A percentile compares a stretch with the other conserved stretches of the same genome.
Evolutionary conservation across 2,329 filamentous ascomycete genomes (phyloP).

Genomic region (Alternaria triticimaculans): DNA sequence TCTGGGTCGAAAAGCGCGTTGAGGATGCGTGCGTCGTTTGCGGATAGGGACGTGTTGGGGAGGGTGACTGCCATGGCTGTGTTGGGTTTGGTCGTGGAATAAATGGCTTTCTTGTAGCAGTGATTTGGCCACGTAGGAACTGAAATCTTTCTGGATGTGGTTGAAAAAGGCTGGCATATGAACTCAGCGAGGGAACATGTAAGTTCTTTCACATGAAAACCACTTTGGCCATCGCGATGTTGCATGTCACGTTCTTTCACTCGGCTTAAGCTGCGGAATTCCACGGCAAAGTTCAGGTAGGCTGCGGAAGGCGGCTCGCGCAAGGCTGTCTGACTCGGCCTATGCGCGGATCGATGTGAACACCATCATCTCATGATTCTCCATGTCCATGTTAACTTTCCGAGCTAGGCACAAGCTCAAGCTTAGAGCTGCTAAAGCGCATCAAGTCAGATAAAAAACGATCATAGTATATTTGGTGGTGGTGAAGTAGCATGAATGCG

Average conservation of each 20-base stretch:
- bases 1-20: constrained; percentile 51
- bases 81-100: neutral
- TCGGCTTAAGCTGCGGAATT: constrained; percentile 26
- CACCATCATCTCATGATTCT: neutral
- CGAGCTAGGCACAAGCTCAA: neutral
- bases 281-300: constrained; percentile 14
- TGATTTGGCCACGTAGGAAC: neutral
- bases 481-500: neutral
- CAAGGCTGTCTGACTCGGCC: neutral
- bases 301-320: neutral
- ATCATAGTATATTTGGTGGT: no score
- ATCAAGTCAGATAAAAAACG: neutral
- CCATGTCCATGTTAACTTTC: neutral
- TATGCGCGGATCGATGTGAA: neutral
- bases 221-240: neutral
- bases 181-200: neutral
- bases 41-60: constrained; percentile 56
- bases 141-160: neutral
- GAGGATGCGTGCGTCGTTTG: constrained; percentile 48
- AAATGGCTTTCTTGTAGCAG: neutral
- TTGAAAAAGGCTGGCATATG: neutral
- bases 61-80: constrained; percentile 28
- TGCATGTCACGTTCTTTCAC: constrained; percentile 8
- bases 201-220: neutral
- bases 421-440: neutral